phyloP scores from a whole-genome alignment of 352 stramenopile species.

The Phytophthora pinifolia region DNA sequence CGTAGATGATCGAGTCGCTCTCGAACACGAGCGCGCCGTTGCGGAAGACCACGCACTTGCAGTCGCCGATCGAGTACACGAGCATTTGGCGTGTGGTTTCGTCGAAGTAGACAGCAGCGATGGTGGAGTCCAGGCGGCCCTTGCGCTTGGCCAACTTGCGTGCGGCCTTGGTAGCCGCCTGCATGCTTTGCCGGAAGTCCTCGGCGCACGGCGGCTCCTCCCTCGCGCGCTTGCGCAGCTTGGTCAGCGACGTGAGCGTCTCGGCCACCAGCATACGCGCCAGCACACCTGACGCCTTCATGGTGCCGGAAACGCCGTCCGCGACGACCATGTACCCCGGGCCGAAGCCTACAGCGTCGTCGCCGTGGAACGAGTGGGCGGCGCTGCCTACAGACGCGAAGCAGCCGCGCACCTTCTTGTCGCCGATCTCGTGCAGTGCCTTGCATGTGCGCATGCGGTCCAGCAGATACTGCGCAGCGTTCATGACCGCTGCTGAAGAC shows the following conservation, averaged over 20 bases:
- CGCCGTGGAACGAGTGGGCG: conserved; percentile 79
- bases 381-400: conserved; percentile 81
- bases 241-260: conserved; percentile 65
- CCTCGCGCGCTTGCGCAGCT: conserved; percentile 64
- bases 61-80: conserved; percentile 87
- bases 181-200: conserved; percentile 70
- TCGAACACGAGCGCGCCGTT: conserved; percentile 71
- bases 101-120: conserved; percentile 83
- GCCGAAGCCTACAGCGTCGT: conserved; percentile 86
- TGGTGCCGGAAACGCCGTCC: conserved; percentile 84
- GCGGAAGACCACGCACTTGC: conserved; percentile 84
- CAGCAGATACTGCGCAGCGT: conserved; percentile 66
- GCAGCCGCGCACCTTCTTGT: conserved; percentile 38
- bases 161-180: conserved; percentile 69
- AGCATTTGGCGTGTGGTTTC: conserved; percentile 71
- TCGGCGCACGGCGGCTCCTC: conserved; percentile 52
- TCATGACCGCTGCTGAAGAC: conserved; percentile 36
- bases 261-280: conserved; percentile 77
- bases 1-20: conserved; percentile 90
- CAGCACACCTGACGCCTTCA: conserved; percentile 83
- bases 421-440: conserved; percentile 40
- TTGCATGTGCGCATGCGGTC: conserved; percentile 79
- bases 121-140: conserved; percentile 79
- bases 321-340: conserved; percentile 85
- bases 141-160: conserved; percentile 77